phyloP scores from a whole-genome alignment of 139 green algal species.

The Closterium sp. region DNA sequence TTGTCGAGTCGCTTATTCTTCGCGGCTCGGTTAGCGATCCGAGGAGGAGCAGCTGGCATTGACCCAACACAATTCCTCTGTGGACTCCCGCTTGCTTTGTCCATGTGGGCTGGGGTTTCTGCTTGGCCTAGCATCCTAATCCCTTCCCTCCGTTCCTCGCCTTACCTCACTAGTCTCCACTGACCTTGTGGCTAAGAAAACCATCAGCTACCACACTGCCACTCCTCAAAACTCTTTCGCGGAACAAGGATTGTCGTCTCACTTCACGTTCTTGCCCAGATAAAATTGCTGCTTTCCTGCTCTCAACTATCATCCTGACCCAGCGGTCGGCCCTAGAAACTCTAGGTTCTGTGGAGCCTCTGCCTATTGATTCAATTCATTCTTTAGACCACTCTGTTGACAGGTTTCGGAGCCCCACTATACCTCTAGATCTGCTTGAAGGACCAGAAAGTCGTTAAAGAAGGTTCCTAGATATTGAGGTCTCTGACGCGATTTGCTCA shows the following conservation, averaged over 20 bases:
- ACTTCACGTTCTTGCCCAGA: neutral
- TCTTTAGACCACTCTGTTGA: no score
- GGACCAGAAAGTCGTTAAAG: neutral
- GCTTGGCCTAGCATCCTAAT: neutral
- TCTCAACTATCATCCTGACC: neutral
- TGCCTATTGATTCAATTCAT: no score
- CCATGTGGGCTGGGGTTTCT: neutral
- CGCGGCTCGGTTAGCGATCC: neutral
- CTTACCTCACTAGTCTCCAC: neutral
- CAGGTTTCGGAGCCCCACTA: no score
- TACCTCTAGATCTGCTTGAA: neutral
- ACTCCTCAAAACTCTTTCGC: neutral
- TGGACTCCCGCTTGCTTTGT: neutral
- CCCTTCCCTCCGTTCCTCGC: neutral
- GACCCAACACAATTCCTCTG: neutral
- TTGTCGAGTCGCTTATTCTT: neutral
- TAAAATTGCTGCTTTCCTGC: neutral
- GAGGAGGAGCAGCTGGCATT: neutral
- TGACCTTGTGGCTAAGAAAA: no score
- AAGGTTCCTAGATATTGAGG: neutral
- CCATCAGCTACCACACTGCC: neutral
- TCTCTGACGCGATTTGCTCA: neutral
- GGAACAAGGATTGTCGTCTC: neutral
- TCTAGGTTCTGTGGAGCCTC: neutral
- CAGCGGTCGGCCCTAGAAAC: neutral